A percentile compares a stretch with the other conserved stretches of the same genome.
Conservation (phyloP, 2,329 filamentous ascomycete species). For the Fusarium graminum region DNA sequence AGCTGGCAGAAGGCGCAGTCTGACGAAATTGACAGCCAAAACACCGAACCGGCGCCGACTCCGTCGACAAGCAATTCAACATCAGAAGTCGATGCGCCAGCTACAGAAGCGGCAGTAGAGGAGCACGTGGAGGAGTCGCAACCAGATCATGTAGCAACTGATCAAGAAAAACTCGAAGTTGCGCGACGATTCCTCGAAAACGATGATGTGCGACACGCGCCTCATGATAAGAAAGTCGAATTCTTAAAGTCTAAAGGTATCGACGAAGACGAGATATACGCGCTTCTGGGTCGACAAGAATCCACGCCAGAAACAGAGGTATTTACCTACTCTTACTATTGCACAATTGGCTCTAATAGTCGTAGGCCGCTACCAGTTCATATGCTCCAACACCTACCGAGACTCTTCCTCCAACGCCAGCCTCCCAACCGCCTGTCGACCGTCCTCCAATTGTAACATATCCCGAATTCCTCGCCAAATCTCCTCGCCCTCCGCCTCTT, state of each 20-base stretch:
- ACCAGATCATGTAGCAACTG: not conserved
- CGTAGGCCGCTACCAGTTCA: conserved; percentile 14
- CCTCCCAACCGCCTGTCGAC: conserved; percentile 52
- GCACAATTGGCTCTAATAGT: not conserved
- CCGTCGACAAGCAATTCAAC: conserved; percentile 33
- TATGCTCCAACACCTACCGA: conserved; percentile 33
- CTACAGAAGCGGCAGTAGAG: conserved; percentile 8
- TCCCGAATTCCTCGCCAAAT: conserved; percentile 74
- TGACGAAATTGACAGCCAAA: conserved; percentile 35
- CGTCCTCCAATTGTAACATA: conserved; percentile 76
- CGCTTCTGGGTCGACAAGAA: conserved; percentile 64
- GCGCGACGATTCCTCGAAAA: conserved; percentile 83
- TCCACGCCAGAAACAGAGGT: conserved; percentile 36
- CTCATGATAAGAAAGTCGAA: conserved; percentile 77
- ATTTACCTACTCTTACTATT: not conserved
- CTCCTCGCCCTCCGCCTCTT: conserved; percentile 69
- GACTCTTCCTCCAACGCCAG: conserved; percentile 46
- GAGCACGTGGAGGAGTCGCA: conserved; percentile 8
- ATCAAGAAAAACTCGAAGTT: conserved; percentile 64
- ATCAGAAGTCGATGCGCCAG: conserved; percentile 36
- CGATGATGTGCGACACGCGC: conserved; percentile 75
- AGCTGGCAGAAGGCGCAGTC: conserved; percentile 50
- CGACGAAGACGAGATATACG: conserved; percentile 73
- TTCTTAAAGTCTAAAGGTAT: conserved; percentile 86
- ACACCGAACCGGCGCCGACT: conserved; percentile 36